Evolutionary conservation across 306 rosid genomes (phyloP).

Genomic region (Medicago truncatula): DNA sequence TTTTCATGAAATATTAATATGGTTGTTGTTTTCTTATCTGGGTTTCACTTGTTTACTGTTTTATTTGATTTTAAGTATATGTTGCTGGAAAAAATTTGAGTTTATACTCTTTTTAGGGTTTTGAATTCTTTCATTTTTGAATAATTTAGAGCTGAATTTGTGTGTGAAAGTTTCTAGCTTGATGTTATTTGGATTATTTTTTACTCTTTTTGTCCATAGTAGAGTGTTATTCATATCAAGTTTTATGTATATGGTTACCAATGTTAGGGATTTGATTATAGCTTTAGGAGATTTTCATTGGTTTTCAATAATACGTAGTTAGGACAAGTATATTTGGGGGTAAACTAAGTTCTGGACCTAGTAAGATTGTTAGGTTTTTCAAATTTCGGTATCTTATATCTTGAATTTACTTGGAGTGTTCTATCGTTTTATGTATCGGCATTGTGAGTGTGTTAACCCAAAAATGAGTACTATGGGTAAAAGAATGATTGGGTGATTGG

Average conservation of each 20-base stretch:
- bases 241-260: conserved; percentile 16
- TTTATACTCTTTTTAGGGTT: neutral
- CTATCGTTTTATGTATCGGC: neutral
- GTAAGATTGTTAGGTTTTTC: conserved; percentile 3
- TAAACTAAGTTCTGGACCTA: neutral
- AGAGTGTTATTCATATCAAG: neutral
- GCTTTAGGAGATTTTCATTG: neutral
- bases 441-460: neutral
- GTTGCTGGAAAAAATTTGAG: neutral
- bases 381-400: conserved; percentile 11
- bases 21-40: neutral
- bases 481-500: conserved; percentile 5
- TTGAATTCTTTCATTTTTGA: neutral
- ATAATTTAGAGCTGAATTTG: conserved; percentile 16
- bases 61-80: neutral
- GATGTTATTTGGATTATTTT: neutral
- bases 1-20: neutral
- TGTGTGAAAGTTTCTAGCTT: neutral
- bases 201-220: neutral
- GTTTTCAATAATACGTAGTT: conserved; percentile 2
- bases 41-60: neutral
- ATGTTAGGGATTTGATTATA: conserved; percentile 14
- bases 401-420: neutral
- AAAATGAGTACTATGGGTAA: neutral
- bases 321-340: conserved; percentile 12